Percentiles rank a stretch among this genome's conserved stretches.
Evolutionary conservation across 1,284 basidiomycete genomes (phyloP).

Genomic region (Puccinia hordei): DNA sequence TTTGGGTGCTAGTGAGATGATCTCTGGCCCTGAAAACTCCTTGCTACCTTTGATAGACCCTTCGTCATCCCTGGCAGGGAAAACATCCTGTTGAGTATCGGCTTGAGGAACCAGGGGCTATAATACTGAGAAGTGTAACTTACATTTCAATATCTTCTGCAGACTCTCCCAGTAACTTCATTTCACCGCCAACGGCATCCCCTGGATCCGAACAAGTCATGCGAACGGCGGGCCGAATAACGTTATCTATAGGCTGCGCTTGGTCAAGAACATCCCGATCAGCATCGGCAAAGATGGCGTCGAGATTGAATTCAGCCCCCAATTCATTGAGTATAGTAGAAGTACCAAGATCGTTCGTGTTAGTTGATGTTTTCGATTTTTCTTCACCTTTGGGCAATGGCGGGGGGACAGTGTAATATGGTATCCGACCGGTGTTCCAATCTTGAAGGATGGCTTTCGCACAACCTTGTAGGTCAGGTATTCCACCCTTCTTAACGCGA

Average conservation of each 20-base stretch:
- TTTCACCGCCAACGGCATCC: constrained; percentile 52
- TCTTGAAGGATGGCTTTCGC: constrained; percentile 84
- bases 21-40: constrained; percentile 43
- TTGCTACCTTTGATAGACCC: constrained; percentile 1
- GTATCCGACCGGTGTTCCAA: constrained; percentile 96
- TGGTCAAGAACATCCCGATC: constrained; percentile 70
- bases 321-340: constrained; percentile 70
- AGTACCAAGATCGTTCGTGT: constrained; percentile 73
- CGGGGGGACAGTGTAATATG: constrained; percentile 81
- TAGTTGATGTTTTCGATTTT: constrained; percentile 62
- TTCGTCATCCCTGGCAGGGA: background rate
- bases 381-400: constrained; percentile 63
- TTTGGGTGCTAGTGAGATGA: constrained; percentile 56
- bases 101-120: background rate
- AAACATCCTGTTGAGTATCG: background rate
- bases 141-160: constrained; percentile 48
- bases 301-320: constrained; percentile 72
- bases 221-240: constrained; percentile 57
- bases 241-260: constrained; percentile 64
- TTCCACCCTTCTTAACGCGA: constrained; percentile 83
- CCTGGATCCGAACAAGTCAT: constrained; percentile 51
- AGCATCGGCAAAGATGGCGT: constrained; percentile 72
- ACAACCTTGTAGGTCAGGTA: constrained; percentile 80
- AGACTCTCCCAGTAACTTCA: constrained; percentile 38
- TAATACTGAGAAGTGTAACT: background rate